Base-by-base conservation (phyloP, 768 basidiomycete genomes). In the Leccinum imitatum region DNA sequence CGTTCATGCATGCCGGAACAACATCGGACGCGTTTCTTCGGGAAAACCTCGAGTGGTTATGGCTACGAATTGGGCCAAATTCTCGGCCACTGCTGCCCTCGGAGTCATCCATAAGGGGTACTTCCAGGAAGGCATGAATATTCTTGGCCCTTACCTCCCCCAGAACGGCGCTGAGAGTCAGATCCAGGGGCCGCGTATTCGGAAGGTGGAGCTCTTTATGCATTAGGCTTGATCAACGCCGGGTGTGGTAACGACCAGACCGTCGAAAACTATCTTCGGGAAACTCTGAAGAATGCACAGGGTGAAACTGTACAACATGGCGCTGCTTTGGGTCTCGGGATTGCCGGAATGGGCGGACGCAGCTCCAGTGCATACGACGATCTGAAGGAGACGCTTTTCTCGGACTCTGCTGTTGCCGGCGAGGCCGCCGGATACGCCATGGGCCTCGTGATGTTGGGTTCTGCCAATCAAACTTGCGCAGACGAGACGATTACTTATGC, bases 101-200 rank as follows among this genome's bases (percentile, higher is more conserved):
- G 97, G 97, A 62, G 92, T 98, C 58, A 98, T 99, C 63, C 94
- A 98, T 79, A 95, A 96, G 70, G 97, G 97, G 47, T 95, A 95
- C 73, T 91, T 93, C 67, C 87, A 94, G 67, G 89, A 96, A 73
- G 95, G 95, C 53, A 89, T 91, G 84, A 86, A 85, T 50, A 92
- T 98, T 56, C 85, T 99, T 25, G 88, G 90, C 4, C 97, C 97
- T 0, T 98, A 98, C 75, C 87, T 98, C 35, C 97, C 97, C 54
- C 83, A 85, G 65, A 80, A 77, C 53, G 87, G 85, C 53, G 86
- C 84, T 10, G 91, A 93, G 67, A 91, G 88, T 68, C 85, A 84
- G 58, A 81, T 91, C 10, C 83, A 82, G 47, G 90, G 56, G 88
- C 88, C 55, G 87, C 87, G 19, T 99, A 93, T 76, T 93, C 91